Evolutionary conservation across 2,329 filamentous ascomycete species (phyloP).

Genomic region (Akanthomyces uredinophilus): DNA sequence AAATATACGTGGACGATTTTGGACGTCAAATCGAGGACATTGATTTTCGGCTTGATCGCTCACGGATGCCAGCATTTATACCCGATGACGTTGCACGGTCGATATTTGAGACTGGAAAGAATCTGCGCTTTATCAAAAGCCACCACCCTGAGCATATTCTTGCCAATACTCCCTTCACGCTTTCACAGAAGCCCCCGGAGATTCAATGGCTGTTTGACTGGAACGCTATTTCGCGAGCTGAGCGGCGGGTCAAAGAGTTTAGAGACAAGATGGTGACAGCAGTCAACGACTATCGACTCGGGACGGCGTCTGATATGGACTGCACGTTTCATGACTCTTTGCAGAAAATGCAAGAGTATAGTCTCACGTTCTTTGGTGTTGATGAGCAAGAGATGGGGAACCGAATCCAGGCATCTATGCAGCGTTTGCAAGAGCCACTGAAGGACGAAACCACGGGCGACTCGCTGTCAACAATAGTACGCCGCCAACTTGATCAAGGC

Average conservation of each 20-base stretch:
- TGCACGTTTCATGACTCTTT: no score
- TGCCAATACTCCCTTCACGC: constrained; percentile 45
- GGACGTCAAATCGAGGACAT: constrained; percentile 51
- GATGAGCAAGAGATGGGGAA: constrained; percentile 42
- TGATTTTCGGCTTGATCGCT: constrained; percentile 58
- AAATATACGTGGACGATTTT: constrained; percentile 52
- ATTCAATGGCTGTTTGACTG: constrained; percentile 69
- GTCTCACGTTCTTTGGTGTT: constrained; percentile 44
- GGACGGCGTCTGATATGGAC: neutral
- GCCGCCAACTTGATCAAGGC: constrained; percentile 31
- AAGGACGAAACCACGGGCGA: constrained; percentile 25
- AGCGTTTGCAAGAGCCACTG: constrained; percentile 33
- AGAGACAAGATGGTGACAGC: constrained; percentile 24
- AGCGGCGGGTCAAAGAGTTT: constrained; percentile 48
- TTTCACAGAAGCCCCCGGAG: constrained; percentile 45
- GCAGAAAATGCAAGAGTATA: neutral
- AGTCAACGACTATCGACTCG: constrained; percentile 15
- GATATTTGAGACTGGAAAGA: constrained; percentile 77
- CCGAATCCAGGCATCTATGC: constrained; percentile 47
- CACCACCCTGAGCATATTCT: constrained; percentile 70
- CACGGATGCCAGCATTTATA: constrained; percentile 67
- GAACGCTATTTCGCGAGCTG: constrained; percentile 61
- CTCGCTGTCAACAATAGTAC: constrained; percentile 36
- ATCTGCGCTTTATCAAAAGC: constrained; percentile 64
- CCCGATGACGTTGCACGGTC: constrained; percentile 61